Evolutionary conservation across 2,329 filamentous ascomycete genomes (phyloP), one percentile per base, ranked within the genome.

Genomic region (Fusarium avenaceum): DNA sequence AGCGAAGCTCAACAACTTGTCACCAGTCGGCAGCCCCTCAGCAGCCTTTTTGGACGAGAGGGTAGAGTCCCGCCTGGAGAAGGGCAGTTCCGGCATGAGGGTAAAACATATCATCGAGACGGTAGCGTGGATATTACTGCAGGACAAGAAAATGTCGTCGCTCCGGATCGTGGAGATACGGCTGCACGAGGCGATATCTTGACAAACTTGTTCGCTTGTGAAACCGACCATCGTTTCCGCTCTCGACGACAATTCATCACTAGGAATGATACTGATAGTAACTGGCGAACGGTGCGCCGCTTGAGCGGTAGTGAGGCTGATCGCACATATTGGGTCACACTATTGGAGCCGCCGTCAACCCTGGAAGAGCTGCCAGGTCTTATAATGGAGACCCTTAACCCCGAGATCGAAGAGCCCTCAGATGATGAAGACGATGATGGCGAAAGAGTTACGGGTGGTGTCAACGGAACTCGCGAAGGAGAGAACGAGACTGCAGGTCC

Each of bases 1-100:
- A 89, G 88, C 20, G 90, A 94, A 70, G 89, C 92, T 13, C 89
- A 92, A 60, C 91, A 95, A 71, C 86, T 96, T 8, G 87, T 96
- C 14, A 86, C 89, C 15, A 89, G 90, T 52, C 87, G 91, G 42
- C 91, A 93, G 71, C 92, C 92, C 0, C 85, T 95, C 45, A 94
- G 92, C 75, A 88, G 88, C 68, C 80, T 88, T 48, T 94, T 94
- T 65, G 92, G 91, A 2, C 88, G 92, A 43, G 90, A 92, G 63
- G 90, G 90, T 2, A 83, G 85, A 56, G 89, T 92, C 19, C 89
- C 91, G 4, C 79, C 84, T 1, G 88, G 87, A 15, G 89, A 92
- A 58, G 80, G 83, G 30, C 84, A 84, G 55, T 67, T 78, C 35
- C 83, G 80, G 13, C 86, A 89, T 47, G 86, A 92, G 70, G 92